Base-by-base conservation (phyloP, 176 grass and related monocot species). In the Carex kokanica region DNA sequence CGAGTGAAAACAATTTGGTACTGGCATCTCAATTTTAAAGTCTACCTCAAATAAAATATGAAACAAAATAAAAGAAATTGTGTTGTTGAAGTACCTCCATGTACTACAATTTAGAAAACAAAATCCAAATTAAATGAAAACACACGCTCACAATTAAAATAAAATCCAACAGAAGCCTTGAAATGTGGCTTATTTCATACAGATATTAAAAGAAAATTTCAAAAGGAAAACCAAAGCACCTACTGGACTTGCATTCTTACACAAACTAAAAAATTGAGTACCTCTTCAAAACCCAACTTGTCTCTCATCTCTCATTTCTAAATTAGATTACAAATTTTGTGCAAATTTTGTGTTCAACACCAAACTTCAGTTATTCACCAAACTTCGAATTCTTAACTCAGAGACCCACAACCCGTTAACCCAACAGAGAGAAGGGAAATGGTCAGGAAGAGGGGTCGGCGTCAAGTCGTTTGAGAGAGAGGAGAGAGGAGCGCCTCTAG, bases 1-100 rank as follows among this genome's bases (percentile, higher is more conserved):
- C 36, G 5, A 74, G 43, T 51, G 18, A 64, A 82, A 5, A 23
- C 60, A 58, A 82, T 81, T 81, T 81, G 55, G 31, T 81, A 62
- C 17, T 43, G 24, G 32, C 36, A 81, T 62, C 55, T 6, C 78
- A 81, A 61, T 43, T 81, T 81, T 29, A 81, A 61, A 62, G 7
- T 80, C 31, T 53, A 81, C 17, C 17, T 25, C 12, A 14, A 40
- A 43, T 23, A n/a, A 3, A 8, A 43, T 45, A 45, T 45, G 21
- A 52, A 45, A 81, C 24, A 64, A 65, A 41, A 43, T 70, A 43
- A 51, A 16, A 20, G 17, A 64, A 67, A 36, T 43, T 40, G 38
- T 40, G 5, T 2, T 6, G 38, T 4, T 40, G 5, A 40, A 40
- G 38, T 40, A 40, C 38, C 36, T 6, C 38, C 38, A 40, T 40